Base-by-base conservation (phyloP, 2,329 filamentous ascomycete species). In the Ceratocystis destructans region DNA sequence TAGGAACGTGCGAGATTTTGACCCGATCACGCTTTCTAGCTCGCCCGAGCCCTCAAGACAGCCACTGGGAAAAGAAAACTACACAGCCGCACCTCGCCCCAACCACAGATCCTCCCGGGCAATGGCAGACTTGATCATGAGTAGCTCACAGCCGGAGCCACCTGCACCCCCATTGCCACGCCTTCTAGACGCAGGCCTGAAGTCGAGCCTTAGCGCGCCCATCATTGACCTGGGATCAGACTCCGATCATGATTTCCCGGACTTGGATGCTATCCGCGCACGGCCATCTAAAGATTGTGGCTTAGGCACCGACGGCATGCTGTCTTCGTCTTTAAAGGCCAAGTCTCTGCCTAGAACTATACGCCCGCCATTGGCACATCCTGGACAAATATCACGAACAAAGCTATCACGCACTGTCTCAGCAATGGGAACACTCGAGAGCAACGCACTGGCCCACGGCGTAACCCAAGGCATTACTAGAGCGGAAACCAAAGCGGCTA, bases 401-500 rank as follows among this genome's bases (percentile, higher is more conserved):
- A 64, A 37, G n/a, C 15, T 22, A 25, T 22, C 63, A 5, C 48
- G 46, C 7, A 44, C 48, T 57, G 33, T 17, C n/a, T 53, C 63
- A 25, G 50, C 17, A 22, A 41, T 44, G 22, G 28, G 33, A 8
- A 20, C 28, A 20, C n/a, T 41, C 15, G 31, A n/a, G 15, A 45
- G 28, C 22, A 57, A 25, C 17, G 25, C n/a, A 17, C 8, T 28
- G 5, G 17, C 28, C 10, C 8, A 12, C 28, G n/a, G 33, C 31
- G n/a, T 45, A 25, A 17, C 5, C 25, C 41, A 63, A 63, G n/a
- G 25, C 7, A 12, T 25, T 1, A 12, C 33, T 20, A 62, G 31
- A 17, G 48, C 63, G 3, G 31, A 57, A n/a, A 31, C 48, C 48
- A 64, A 64, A n/a, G 31, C 28, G 25, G 76, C 83, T 85, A 61